Evolutionary conservation across 2,329 filamentous ascomycete species (phyloP), one percentile per base, ranked within the genome.

Genomic region (Colletotrichum sp.): DNA sequence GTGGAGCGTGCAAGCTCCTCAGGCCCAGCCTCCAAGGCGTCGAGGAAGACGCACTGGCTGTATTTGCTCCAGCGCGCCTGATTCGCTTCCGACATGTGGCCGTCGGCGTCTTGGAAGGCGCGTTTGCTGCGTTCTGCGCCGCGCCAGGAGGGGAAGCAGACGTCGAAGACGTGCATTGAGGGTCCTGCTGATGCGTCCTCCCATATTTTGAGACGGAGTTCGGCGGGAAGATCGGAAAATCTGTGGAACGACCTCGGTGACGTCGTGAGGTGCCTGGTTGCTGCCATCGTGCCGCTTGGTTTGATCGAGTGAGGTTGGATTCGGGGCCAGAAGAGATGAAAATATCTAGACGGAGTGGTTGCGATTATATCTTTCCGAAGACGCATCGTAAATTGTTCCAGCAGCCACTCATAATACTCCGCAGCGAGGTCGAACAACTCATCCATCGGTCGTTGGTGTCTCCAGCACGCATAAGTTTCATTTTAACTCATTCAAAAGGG

Each of bases 111-210:
- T 16, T 63, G 64, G 15, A 76, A 72, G 7, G 59, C 64, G 26
- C 73, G 68, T 32, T 34, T 69, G 30, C 66, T 71, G 15, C 75
- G 65, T 13, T 39, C 66, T 1, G 24, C 34, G 22, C 73, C 71
- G 8, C 75, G 71, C 77, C 80, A 79, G 4, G 79, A 80, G 8
- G 81, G 79, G 64, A 78, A 83, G 30, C 80, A 82, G 5, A 82
- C 78, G 32, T 83, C 80, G 10, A 82, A 81, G 24, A 82, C 28
- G 28, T 82, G 80, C 78, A 82, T 82, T 8, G 79, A 78, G 13
- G 81, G 77, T 1, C 77, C 79, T 2, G 75, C 32, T 3, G n/a
- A 22, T 7, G 75, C 75, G 15, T 77, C 68, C 5, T 76, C 60
- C 73, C 76, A 77, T 16, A 77, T 73, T 8, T 76, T 72, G 64